Base-by-base conservation (phyloP, 2,329 filamentous ascomycete genomes). In the Emmonsia crescens region DNA sequence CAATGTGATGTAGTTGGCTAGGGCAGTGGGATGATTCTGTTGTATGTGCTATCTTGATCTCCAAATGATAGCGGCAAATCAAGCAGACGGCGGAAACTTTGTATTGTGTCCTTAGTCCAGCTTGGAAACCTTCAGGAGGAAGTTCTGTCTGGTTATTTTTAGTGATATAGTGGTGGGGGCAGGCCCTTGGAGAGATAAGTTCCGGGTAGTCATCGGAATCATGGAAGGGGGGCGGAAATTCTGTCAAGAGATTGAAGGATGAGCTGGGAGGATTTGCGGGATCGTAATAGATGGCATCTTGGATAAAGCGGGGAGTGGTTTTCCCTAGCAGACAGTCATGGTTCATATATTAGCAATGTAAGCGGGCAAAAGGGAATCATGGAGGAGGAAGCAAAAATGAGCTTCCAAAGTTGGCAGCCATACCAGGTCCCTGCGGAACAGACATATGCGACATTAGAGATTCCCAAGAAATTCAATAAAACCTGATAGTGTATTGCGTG, bases 1-100 rank as follows among this genome's bases (percentile, higher is more conserved):
- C 72, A 62, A 88, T 80, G 70, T 89, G 86, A 70, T 89, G 87
- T 5, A 89, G 71, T 36, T 83, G 83, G 64, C 77, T 80, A 1
- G 79, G 73, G 12, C 80, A 83, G 49, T 70, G 69, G 57, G 69
- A 72, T 38, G 72, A 72, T 55, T 69, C 71, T n/a, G 75, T 70
- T 14, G 74, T 75, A 66, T 82, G 83, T 63, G 81, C 78, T 40
- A 86, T 77, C 12, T 75, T 74, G 27, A 89, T 70, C 65, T 85
- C 79, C 51, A 88, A 75, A 72, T 89, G 86, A 68, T 79, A 79
- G 59, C 83, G 81, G 70, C 87, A 89, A 63, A 76, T 78, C 61
- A 78, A 74, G 72, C 87, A 89, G 65, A 84, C 79, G 3, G 84
- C 79, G 19, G 85, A 81, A 33, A 87, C 76, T 66, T 80, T 83